Percentiles rank a stretch among this genome's conserved stretches.
Conservation (phyloP, 192 early-diverging fungal genomes). For the Entomortierella beljakovae region DNA sequence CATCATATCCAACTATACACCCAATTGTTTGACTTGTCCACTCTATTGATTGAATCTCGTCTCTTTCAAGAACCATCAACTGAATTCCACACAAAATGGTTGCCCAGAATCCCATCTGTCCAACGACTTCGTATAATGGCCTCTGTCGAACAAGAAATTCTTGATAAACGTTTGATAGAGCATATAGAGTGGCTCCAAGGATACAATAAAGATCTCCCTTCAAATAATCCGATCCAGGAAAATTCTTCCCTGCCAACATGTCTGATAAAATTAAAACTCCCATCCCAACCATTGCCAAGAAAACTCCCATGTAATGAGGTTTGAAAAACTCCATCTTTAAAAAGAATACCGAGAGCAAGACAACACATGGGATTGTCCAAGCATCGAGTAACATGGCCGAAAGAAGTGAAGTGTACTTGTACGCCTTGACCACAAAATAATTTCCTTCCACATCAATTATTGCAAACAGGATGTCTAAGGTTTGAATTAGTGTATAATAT, state of each 20-base stretch:
- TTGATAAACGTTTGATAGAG: slow-evolving; percentile 76
- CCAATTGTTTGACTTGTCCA: slow-evolving; percentile 34
- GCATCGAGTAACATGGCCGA: slow-evolving; percentile 84
- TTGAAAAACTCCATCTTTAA: slow-evolving; percentile 71
- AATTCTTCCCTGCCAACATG: slow-evolving; percentile 68
- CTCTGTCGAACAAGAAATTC: slow-evolving; percentile 78
- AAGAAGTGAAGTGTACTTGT: slow-evolving; percentile 77
- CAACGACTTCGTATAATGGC: slow-evolving; percentile 80
- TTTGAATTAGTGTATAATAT: not conserved
- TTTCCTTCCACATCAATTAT: slow-evolving; percentile 84
- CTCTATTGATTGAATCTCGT: slow-evolving; percentile 53
- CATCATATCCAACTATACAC: slow-evolving; percentile 68
- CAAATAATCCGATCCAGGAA: slow-evolving; percentile 54
- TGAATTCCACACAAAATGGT: slow-evolving; percentile 79
- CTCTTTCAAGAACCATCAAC: slow-evolving; percentile 74
- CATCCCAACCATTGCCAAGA: slow-evolving; percentile 77
- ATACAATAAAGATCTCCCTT: slow-evolving; percentile 82
- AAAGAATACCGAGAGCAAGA: slow-evolving; percentile 73
- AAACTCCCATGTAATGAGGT: slow-evolving; percentile 75
- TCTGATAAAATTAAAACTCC: slow-evolving; percentile 75
- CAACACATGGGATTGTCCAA: slow-evolving; percentile 80
- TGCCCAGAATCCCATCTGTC: slow-evolving; percentile 78
- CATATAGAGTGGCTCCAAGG: slow-evolving; percentile 80
- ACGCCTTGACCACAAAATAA: slow-evolving; percentile 85
- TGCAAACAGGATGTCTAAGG: slow-evolving; percentile 67